Conservation (phyloP, 2,329 filamentous ascomycete species). For the Pseudocercospora cruenta region DNA sequence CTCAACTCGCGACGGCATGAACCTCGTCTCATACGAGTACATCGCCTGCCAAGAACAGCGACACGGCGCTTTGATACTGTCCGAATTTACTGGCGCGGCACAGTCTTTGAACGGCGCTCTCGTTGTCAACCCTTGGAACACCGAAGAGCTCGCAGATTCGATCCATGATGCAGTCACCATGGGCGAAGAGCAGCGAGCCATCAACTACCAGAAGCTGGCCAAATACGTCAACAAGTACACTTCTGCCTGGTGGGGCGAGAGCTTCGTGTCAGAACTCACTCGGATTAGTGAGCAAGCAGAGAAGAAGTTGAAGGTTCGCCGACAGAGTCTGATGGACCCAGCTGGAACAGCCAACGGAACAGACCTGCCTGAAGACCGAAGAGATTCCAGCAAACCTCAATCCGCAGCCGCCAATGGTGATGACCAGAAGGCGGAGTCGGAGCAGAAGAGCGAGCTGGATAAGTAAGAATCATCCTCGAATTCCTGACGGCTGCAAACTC, state of each 20-base stretch:
- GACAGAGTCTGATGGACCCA: conserved; percentile 26
- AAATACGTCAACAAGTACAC: conserved; percentile 98
- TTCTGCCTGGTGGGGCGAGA: conserved; percentile 92
- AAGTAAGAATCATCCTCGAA: conserved; percentile 26
- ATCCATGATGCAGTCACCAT: conserved; percentile 98
- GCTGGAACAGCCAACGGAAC: conserved; percentile 14
- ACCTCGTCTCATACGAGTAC: conserved; percentile 97
- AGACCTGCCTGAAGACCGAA: conserved; percentile 15
- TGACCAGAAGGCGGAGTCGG: conserved; percentile 21
- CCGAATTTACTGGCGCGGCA: conserved; percentile 93
- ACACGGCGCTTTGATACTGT: conserved; percentile 91
- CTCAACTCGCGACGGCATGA: conserved; percentile 98
- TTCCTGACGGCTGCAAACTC: conserved; percentile 9
- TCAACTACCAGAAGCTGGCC: conserved; percentile 89
- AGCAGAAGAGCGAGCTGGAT: conserved; percentile 21
- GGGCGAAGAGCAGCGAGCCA: conserved; percentile 81
- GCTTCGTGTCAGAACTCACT: conserved; percentile 82
- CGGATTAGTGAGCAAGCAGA: conserved; percentile 59
- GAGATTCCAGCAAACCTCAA: conserved; percentile 24
- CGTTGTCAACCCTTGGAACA: conserved; percentile 98
- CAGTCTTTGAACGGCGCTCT: conserved; percentile 92
- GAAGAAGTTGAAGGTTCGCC: conserved; percentile 51
- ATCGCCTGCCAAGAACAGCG: conserved; percentile 90
- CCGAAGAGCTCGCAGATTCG: conserved; percentile 87
- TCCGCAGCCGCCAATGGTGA: conserved; percentile 23